These are phyloP conservation scores for Stevia rebaudiana DNA, from an alignment of 140 eudicot species.

Conservation along the genomic window DNA sequence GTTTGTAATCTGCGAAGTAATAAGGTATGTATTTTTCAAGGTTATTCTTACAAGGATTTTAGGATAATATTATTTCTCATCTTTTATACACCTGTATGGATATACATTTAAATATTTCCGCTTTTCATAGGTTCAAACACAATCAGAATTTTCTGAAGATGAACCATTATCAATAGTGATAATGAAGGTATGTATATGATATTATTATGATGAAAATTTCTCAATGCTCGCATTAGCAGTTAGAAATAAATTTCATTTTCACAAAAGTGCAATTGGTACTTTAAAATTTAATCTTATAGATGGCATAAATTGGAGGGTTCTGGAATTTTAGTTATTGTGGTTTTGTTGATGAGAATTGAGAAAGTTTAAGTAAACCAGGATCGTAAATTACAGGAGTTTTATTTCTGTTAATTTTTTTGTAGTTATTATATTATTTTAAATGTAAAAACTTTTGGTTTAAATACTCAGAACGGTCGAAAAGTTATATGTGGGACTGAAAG, in stretches of 20 bases:
- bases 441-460: background rate
- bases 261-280: background rate
- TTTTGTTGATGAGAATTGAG: background rate
- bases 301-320: background rate
- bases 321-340: background rate
- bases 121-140: conserved; percentile 67
- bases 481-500: conserved; percentile 89
- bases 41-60: background rate
- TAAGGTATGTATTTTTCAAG: conserved; percentile 46
- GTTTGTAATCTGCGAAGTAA: conserved; percentile 90
- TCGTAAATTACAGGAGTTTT: background rate
- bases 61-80: background rate
- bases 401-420: background rate
- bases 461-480: conserved; percentile 79
- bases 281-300: background rate
- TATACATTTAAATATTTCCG: conserved; percentile 3
- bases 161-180: conserved; percentile 85
- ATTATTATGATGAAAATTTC: no score
- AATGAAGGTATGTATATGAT: conserved; percentile 67
- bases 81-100: background rate
- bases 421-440: background rate
- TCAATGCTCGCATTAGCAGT: background rate
- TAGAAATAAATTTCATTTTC: background rate
- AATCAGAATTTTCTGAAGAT: conserved; percentile 94
- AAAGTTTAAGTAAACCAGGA: background rate